Evolutionary conservation across 1,284 basidiomycete genomes (phyloP).

Genomic region (Coniferiporia sulphurascens): DNA sequence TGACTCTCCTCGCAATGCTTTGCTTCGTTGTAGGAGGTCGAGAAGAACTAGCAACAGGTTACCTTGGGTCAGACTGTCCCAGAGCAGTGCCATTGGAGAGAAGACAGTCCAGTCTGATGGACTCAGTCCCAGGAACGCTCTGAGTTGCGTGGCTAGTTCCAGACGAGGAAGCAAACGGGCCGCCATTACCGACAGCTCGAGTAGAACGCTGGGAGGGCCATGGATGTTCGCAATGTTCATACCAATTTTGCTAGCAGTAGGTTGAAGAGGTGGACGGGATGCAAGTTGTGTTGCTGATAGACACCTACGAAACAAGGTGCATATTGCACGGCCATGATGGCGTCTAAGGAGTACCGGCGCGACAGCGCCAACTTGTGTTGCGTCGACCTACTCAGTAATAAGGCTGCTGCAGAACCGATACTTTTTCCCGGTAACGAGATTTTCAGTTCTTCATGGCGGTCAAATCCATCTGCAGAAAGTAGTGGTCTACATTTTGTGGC

Average conservation of each 20-base stretch:
- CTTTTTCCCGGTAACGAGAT: too few species aligned
- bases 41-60: background rate
- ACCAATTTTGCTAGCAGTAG: background rate
- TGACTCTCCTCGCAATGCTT: background rate
- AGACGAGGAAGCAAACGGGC: background rate
- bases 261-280: background rate
- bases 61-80: background rate
- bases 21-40: background rate
- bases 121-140: background rate
- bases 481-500: too few species aligned
- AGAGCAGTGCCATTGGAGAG: background rate
- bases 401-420: too few species aligned
- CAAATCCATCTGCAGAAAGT: too few species aligned
- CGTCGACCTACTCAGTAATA: too few species aligned
- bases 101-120: background rate
- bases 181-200: constrained; percentile 25
- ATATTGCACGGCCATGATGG: background rate
- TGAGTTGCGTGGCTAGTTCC: background rate
- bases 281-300: background rate
- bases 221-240: background rate
- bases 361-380: too few species aligned
- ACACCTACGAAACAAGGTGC: background rate
- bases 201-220: constrained; percentile 30
- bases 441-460: too few species aligned
- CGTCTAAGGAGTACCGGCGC: too few species aligned